phyloP scores from a whole-genome alignment of 2,329 filamentous ascomycete species.

The Pseudogymnoascus sp. region DNA sequence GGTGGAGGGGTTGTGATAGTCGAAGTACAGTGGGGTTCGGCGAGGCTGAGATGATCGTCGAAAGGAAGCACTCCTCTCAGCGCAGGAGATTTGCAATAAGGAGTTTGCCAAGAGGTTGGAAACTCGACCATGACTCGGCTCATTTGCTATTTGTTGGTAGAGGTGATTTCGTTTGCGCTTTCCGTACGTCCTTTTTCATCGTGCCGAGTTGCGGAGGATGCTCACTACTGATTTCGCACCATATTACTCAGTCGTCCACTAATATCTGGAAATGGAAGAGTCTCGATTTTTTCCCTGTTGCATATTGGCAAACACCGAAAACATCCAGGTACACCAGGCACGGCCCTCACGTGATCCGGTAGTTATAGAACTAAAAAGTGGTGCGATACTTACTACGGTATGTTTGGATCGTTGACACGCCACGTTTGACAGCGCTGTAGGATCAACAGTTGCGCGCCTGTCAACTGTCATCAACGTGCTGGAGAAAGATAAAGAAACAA shows the following conservation, averaged over 20 bases:
- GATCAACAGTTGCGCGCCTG: not conserved
- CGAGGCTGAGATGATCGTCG: constrained; percentile 7
- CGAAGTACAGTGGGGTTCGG: not conserved
- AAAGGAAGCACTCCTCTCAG: not conserved
- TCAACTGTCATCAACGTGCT: constrained; percentile 6
- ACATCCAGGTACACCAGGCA: not conserved
- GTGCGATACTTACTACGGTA: not conserved
- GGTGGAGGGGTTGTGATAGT: not conserved
- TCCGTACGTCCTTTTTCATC: not conserved
- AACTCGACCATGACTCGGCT: constrained; percentile 7
- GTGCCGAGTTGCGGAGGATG: constrained; percentile 1
- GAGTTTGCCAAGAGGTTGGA: not conserved
- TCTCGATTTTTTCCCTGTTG: not conserved
- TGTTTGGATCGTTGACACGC: not conserved
- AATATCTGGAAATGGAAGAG: not conserved
- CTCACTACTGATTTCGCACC: not conserved
- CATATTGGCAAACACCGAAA: not conserved
- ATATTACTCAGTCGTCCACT: not conserved
- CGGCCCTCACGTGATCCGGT: not conserved
- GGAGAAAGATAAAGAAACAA: not conserved
- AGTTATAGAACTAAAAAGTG: not conserved
- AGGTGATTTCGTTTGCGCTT: not conserved
- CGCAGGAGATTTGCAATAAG: not conserved
- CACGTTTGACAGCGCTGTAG: not conserved
- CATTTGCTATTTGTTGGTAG: not conserved